Evolutionary conservation across 2,329 filamentous ascomycete genomes (phyloP).

Genomic region (Xylariaceae sp.): DNA sequence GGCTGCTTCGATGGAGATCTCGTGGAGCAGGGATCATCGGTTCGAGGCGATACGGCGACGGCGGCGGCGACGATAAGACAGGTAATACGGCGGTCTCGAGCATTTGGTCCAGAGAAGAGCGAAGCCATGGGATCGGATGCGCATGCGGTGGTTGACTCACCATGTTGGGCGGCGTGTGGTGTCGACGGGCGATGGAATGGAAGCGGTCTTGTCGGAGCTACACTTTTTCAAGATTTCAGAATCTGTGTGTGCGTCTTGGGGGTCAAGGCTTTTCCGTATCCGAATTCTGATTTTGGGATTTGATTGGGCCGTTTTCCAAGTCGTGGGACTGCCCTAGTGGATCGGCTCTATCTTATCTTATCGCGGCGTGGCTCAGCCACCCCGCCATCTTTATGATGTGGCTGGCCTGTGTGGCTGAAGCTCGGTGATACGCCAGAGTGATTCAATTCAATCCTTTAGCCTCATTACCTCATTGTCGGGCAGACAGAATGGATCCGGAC

Average conservation of each 20-base stretch:
- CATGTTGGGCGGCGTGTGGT: slow-evolving; percentile 19
- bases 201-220: slow-evolving; percentile 18
- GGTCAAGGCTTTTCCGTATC: slow-evolving; percentile 20
- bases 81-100: slow-evolving; percentile 10
- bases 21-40: slow-evolving; percentile 1
- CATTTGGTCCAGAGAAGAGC: slow-evolving; percentile 17
- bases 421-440: neutral
- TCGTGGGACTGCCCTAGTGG: slow-evolving; percentile 20
- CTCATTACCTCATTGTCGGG: neutral
- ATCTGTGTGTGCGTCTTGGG: slow-evolving; percentile 21
- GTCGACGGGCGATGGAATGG: slow-evolving; percentile 21
- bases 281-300: slow-evolving; percentile 5
- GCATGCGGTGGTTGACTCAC: slow-evolving; percentile 15
- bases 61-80: neutral
- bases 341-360: slow-evolving; percentile 16
- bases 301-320: slow-evolving; percentile 15
- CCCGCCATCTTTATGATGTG: slow-evolving; percentile 10
- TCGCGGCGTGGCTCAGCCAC: slow-evolving; percentile 2
- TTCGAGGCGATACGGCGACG: slow-evolving; percentile 2
- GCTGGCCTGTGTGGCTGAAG: slow-evolving; percentile 13
- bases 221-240: slow-evolving; percentile 22
- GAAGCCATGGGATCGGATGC: slow-evolving; percentile 7
- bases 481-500: no score
- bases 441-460: neutral
- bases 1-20: neutral